Base-by-base conservation (phyloP, 805 yeast species). In the Starmerella sirachaensis region DNA sequence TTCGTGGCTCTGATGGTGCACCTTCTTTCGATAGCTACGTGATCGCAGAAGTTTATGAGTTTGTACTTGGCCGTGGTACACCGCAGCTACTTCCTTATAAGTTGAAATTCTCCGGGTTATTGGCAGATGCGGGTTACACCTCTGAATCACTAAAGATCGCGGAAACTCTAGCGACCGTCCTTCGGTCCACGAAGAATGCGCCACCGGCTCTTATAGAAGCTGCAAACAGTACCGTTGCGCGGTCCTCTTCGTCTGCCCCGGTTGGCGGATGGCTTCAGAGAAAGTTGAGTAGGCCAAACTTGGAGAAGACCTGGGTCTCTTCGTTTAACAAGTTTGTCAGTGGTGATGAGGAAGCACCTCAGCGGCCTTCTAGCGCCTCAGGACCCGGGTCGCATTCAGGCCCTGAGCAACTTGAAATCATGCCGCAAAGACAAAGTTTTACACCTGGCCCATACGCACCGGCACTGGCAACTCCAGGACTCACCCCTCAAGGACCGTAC, bases 261-360 rank as follows among this genome's bases (percentile, higher is more conserved):
- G 37, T 51, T 2, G 69, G 71, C 21, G 69, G 85, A 4, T 86
- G 95, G 96, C 70, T 85, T 46, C 78, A 82, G 11, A 48, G 60
- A n/a, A 56, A 56, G 37, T 47, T 61, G 20, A 52, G 54, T 18
- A 75, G 76, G 51, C 65, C 66, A 11, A 53, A 54, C 48, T 64
- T 83, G 36, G 93, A 85, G 49, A 78, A 74, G 53, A 77, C 84
- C 37, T 83, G 94, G 94, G 88, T 91, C 9, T 86, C 79, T 29
- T 72, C 81, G 5, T 74, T 79, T 52, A 76, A 72, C 54, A 76
- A 75, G 55, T 75, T 78, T 57, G 85, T 88, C 41, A 78, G 93
- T 27, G 96, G 94, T 1, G 96, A 88, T 33, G 93, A 80, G 24
- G 63, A 39, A 11, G 41, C 13, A 5, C 11, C 28, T 5, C 22